A percentile compares a stretch with the other conserved stretches of the same genome.
Conservation (phyloP, 2,329 filamentous ascomycete genomes). For the Mycosphaerella sp. region DNA sequence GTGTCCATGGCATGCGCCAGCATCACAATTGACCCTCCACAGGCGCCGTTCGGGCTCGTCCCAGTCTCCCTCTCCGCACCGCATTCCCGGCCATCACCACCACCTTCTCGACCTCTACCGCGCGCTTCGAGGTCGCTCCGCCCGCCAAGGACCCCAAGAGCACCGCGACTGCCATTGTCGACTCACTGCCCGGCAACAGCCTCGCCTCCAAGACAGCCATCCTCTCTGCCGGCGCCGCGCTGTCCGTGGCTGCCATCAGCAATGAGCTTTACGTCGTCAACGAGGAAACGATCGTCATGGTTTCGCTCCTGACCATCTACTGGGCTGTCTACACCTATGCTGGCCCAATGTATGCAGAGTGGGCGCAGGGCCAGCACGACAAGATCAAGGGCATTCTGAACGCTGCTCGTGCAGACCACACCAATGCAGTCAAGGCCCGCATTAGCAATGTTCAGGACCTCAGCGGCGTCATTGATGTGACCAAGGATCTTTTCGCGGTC, state of each 20-base stretch:
- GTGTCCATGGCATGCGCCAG: conserved; percentile 4
- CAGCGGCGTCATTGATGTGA: conserved; percentile 88
- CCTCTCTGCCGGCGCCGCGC: conserved; percentile 83
- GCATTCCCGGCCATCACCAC: conserved; percentile 68
- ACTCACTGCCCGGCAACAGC: conserved; percentile 85
- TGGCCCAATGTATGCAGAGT: conserved; percentile 85
- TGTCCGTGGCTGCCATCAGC: conserved; percentile 92
- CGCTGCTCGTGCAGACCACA: conserved; percentile 89
- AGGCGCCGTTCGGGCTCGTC: conserved; percentile 75
- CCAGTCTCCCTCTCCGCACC: conserved; percentile 65
- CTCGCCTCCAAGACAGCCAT: conserved; percentile 95
- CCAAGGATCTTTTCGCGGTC: conserved; percentile 93
- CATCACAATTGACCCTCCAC: conserved; percentile 31
- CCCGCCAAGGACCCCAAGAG: conserved; percentile 86
- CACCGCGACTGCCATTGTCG: conserved; percentile 93
- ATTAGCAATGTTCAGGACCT: conserved; percentile 95
- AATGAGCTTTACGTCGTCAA: conserved; percentile 99
- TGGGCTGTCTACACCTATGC: conserved; percentile 86
- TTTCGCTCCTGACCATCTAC: conserved; percentile 92
- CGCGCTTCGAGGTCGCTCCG: conserved; percentile 49
- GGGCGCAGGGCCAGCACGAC: conserved; percentile 80
- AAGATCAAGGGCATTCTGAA: conserved; percentile 96
- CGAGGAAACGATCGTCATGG: conserved; percentile 92
- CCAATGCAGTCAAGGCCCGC: conserved; percentile 85
- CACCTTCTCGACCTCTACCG: conserved; percentile 59